Conservation (phyloP, 371 early-diverging fungal genomes). For the Syncephalis fuscata region DNA sequence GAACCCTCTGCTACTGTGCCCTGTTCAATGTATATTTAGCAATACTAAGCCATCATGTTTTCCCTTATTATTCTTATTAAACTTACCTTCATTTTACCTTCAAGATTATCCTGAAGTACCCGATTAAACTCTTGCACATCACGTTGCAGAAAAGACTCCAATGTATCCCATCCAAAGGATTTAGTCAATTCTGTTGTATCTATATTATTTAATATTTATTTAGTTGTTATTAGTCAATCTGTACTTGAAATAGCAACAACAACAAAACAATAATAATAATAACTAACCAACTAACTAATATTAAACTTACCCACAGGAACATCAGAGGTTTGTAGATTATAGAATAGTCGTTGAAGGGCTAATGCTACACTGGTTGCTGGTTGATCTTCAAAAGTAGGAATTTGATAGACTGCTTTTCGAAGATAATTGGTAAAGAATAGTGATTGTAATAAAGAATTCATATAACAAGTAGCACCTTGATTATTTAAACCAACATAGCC, state of each 20-base stretch:
- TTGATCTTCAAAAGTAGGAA: constrained; percentile 78
- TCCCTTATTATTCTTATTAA: not conserved
- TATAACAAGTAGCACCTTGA: constrained; percentile 99
- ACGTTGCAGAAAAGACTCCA: constrained; percentile 92
- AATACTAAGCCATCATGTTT: not conserved
- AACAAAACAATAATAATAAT: too few species aligned
- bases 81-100: constrained; percentile 79
- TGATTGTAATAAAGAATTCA: constrained; percentile 97
- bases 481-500: constrained; percentile 93
- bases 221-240: not conserved
- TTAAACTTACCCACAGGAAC: constrained; percentile 39
- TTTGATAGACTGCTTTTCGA: constrained; percentile 53
- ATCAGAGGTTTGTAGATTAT: constrained; percentile 57
- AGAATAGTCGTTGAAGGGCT: constrained; percentile 93
- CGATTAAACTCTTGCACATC: constrained; percentile 97
- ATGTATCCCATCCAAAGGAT: constrained; percentile 94
- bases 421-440: constrained; percentile 93
- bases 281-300: not conserved
- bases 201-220: constrained; percentile 1
- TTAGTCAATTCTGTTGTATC: constrained; percentile 86
- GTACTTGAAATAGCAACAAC: not conserved
- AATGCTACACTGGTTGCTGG: constrained; percentile 71
- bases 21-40: constrained; percentile 6
- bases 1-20: constrained; percentile 86
- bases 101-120: constrained; percentile 89